Evolutionary conservation across 129 eudicot species (phyloP), one percentile per base, ranked within the genome.

Genomic region (Flaveria bidentis): DNA sequence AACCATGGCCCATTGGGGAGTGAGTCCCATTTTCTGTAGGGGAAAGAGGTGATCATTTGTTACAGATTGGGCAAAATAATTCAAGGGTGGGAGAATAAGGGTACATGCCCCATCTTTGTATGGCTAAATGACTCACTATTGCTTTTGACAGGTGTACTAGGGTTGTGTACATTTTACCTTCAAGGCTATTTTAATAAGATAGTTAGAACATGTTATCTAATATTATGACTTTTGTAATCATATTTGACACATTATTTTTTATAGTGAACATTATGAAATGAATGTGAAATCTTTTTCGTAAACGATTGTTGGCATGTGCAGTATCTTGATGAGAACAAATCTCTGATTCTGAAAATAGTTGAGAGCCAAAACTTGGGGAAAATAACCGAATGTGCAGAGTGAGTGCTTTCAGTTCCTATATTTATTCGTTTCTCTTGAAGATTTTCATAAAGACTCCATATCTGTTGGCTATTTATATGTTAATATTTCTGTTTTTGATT

Each of bases 261-360:
- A 25, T 25, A 11, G 2, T 1, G 26, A 25, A 28, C 28, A 18
- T 25, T 12, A 13, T 18, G 13, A 25, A 61, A 1, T 61, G 42
- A 12, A 30, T 28, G 28, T 61, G 16, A 13, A 20, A 3, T 11
- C 20, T 11, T 60, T 60, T 11, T 25, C 7, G 1, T 4, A 46
- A 20, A 23, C 72, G 30, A n/a, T 9, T 36, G 33, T 2, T 0
- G 2, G 0, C 14, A 36, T 60, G 44, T 68, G 85, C 92, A 91
- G 97, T 91, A 86, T 80, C 85, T 91, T 77, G 97, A 91, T 82
- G 95, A 91, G 78, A 91, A 91, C 92, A 91, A 91, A 76, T 85
- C 97, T 14, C 79, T 91, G 83, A 91, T 91, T 63, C 83, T 91
- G 86, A 91, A 88, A 84, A 88, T 91, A 78, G 90, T 88, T 46